Evolutionary conservation across 345 rosid species (phyloP).

Genomic region (Heritiera fomes): DNA sequence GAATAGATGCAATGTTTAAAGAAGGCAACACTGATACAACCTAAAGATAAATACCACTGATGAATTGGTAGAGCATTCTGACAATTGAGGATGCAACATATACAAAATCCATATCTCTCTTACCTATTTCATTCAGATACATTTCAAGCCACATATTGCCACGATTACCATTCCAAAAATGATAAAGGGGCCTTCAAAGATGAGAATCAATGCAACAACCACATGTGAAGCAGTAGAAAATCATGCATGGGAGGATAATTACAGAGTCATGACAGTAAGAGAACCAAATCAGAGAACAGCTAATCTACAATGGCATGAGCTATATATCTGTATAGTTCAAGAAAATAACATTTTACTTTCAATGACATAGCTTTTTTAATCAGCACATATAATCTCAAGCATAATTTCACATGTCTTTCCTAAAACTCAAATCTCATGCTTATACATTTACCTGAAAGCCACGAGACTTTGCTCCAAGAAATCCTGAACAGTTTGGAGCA

Average conservation of each 20-base stretch:
- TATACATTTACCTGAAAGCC: slow-evolving; percentile 77
- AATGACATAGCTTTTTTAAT: slow-evolving; percentile 1
- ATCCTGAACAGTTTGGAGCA: slow-evolving; percentile 81
- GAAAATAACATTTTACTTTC: not conserved
- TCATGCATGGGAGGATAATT: not conserved
- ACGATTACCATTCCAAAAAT: not conserved
- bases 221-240: not conserved
- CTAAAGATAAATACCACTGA: not conserved
- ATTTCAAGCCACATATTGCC: not conserved
- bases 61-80: not conserved
- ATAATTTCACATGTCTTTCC: slow-evolving; percentile 5
- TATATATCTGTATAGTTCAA: not conserved
- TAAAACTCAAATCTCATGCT: slow-evolving; percentile 6
- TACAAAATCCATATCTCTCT: not conserved
- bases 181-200: not conserved
- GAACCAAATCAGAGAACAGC: slow-evolving; percentile 1
- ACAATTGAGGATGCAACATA: not conserved
- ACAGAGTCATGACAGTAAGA: not conserved
- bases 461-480: slow-evolving; percentile 97
- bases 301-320: not conserved
- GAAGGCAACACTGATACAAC: not conserved
- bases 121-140: not conserved
- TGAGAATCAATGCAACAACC: not conserved
- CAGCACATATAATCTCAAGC: not conserved
- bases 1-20: not conserved